Percentiles rank a stretch among this genome's conserved stretches.
These are phyloP conservation scores for Aspergillus brasiliensis DNA, from an alignment of 2,329 filamentous ascomycete species.

Conservation along the genomic window DNA sequence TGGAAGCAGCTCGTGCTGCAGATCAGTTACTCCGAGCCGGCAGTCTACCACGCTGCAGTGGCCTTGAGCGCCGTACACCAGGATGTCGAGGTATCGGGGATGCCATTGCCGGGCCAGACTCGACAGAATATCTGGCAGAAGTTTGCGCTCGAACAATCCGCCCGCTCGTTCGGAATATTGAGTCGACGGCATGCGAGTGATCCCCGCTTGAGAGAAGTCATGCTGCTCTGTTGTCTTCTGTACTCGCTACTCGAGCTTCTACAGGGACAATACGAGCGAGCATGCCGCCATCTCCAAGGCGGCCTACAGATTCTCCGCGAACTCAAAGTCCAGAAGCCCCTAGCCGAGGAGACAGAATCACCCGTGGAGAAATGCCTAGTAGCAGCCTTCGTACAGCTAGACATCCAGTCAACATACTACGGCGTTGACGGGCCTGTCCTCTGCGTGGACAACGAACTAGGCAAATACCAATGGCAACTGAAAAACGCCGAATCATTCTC, in stretches of 20 bases:
- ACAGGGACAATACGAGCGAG: conserved; percentile 2
- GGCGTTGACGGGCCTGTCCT: neutral
- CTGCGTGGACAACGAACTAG: neutral
- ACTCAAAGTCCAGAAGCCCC: neutral
- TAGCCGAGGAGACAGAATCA: neutral
- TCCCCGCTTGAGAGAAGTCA: neutral
- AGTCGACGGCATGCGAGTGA: neutral
- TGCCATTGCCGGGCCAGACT: neutral
- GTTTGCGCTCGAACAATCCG: conserved; percentile 8
- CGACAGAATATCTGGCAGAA: conserved; percentile 2
- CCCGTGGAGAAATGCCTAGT: conserved; percentile 4
- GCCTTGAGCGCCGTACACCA: conserved; percentile 9
- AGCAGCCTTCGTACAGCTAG: conserved; percentile 4
- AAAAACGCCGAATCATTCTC: neutral
- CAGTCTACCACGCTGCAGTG: conserved; percentile 7
- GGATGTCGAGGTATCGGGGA: neutral
- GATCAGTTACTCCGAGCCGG: conserved; percentile 4
- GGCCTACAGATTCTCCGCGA: neutral
- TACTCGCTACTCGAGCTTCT: conserved; percentile 3
- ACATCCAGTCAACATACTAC: conserved; percentile 4
- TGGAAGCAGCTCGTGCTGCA: conserved; percentile 4
- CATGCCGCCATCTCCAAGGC: conserved; percentile 7
- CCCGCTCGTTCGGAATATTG: neutral
- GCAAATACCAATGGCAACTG: neutral
- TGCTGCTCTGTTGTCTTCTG: conserved; percentile 8